Evolutionary conservation across 208 protist genomes (phyloP), one percentile per base, ranked within the genome.

Genomic region (Trypanosoma vivax): DNA sequence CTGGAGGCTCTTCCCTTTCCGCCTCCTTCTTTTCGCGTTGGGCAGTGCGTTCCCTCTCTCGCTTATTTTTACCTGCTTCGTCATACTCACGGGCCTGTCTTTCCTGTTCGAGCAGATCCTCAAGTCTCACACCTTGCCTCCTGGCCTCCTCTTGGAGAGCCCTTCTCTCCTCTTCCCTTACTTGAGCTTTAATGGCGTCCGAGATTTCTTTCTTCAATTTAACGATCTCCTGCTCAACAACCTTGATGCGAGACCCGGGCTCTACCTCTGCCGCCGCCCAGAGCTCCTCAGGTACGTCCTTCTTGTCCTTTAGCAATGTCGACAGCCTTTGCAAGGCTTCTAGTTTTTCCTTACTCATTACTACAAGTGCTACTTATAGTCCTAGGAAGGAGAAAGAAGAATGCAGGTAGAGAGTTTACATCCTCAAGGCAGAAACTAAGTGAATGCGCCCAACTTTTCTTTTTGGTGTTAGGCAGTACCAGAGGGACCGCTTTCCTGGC

Each of bases 171-270:
- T 73, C 51, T n/a, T 75, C 63, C 19, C 74, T 53, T 10, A 73
- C 56, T 28, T 77, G 60, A 56, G 73, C 78, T 67, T 94, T 92
- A 25, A 80, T 75, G 38, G 52, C 43, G 19, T 55, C 25, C 5
- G 64, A 78, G 3, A 89, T 76, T 50, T 73, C 79, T 46, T 83
- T 81, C 55, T 89, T 86, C 16, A 65, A 48, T 11, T 51, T 47
- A 6, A 71, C 70, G 50, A 94, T 79, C 60, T 95, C 76, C 71
- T 86, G 92, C 60, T 96, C 87, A 13, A 97, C 78, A 42, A 95
- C 91, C 74, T 97, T 97, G 37, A 96, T 42, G 39, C 87, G 87
- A 16, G 76, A 65, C 43, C 86, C 86, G 46, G 68, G 51, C 58
- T 84, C 89, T 45, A 94, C 41, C 18, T 81, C 82, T 13, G 80